Conservation (phyloP, 2,329 filamentous ascomycete species). For the Emergomyces africanus region DNA sequence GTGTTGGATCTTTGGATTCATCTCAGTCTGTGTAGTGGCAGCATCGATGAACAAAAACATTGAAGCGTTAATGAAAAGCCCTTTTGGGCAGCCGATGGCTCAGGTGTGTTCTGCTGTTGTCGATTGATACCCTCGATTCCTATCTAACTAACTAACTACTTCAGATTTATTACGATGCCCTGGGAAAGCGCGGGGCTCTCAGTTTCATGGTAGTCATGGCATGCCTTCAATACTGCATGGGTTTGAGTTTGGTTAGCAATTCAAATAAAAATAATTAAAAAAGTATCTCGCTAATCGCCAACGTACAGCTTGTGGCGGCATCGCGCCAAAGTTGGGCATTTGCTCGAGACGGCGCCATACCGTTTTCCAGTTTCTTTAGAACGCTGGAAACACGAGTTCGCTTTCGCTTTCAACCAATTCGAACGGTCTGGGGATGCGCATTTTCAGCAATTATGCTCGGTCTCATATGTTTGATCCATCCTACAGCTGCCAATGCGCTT, state of each 20-base stretch:
- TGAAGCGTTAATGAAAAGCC: conserved; percentile 33
- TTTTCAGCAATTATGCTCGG: conserved; percentile 41
- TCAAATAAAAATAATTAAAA: not conserved
- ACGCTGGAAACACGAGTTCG: conserved; percentile 42
- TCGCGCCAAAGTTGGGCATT: conserved; percentile 53
- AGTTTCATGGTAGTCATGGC: conserved; percentile 47
- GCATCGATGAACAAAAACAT: conserved; percentile 44
- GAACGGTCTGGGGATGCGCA: conserved; percentile 43
- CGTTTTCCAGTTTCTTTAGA: conserved; percentile 46
- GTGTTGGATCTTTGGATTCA: conserved; percentile 45
- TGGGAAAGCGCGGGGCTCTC: conserved; percentile 47
- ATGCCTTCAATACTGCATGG: conserved; percentile 51
- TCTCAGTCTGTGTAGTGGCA: conserved; percentile 46
- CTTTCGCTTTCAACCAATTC: conserved; percentile 40
- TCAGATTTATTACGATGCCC: conserved; percentile 49
- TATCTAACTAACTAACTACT: conserved; percentile 12
- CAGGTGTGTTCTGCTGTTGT: conserved; percentile 18
- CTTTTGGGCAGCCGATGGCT: conserved; percentile 48
- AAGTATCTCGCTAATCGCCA: conserved; percentile 7
- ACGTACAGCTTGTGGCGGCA: conserved; percentile 38
- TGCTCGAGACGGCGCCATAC: conserved; percentile 48
- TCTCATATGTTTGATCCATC: conserved; percentile 45
- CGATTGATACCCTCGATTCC: not conserved
- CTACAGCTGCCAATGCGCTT: conserved; percentile 44
- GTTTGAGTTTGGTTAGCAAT: conserved; percentile 36